Conservation (phyloP, 306 rosid species). For the Datisca glomerata region DNA sequence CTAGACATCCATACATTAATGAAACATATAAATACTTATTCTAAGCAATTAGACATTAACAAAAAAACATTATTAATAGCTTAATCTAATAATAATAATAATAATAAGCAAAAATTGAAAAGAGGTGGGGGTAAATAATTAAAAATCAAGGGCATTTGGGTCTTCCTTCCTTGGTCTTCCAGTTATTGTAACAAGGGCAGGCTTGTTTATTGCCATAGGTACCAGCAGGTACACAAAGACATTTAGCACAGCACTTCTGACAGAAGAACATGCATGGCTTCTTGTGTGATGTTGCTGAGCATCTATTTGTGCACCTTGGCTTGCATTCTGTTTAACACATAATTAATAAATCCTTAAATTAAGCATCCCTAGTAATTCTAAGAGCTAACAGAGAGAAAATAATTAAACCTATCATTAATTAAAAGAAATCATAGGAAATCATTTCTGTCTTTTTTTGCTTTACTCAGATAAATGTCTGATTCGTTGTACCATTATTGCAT, state of each 20-base stretch:
- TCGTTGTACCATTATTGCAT: too few species aligned
- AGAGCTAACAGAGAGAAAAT: background rate
- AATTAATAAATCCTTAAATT: background rate
- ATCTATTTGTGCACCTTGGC: constrained; percentile 48
- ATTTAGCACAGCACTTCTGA: constrained; percentile 64
- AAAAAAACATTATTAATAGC: too few species aligned
- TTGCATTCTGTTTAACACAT: constrained; percentile 39
- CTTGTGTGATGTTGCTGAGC: constrained; percentile 87
- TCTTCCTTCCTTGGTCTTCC: constrained; percentile 88
- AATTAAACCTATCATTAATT: background rate
- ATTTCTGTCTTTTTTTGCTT: too few species aligned
- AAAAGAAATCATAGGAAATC: too few species aligned
- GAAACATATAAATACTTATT: too few species aligned
- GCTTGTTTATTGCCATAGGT: constrained; percentile 61
- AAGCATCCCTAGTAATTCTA: background rate
- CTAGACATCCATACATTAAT: too few species aligned
- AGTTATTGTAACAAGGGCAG: constrained; percentile 85
- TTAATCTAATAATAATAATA: too few species aligned
- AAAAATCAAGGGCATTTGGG: constrained; percentile 76
- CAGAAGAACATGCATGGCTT: constrained; percentile 96
- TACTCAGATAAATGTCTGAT: too few species aligned
- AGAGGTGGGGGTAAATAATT: too few species aligned
- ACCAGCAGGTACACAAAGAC: constrained; percentile 85
- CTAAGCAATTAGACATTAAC: too few species aligned
- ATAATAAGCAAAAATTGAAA: too few species aligned